A percentile compares a stretch with the other conserved stretches of the same genome.
Conservation (phyloP, 805 yeast genomes). For the Metschnikowia reukaufii region DNA sequence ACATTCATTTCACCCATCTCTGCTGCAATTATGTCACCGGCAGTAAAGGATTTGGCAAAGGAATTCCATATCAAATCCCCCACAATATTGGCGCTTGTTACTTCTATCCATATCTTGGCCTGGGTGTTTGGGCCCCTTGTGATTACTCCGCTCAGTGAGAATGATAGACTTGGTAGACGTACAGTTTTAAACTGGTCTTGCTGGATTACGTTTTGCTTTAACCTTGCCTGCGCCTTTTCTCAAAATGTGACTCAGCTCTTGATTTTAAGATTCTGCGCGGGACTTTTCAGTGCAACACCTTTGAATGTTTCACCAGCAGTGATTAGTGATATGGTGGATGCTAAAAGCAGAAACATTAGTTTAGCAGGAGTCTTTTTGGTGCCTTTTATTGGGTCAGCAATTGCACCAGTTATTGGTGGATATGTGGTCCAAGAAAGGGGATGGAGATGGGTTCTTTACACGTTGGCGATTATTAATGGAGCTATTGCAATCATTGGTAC, state of each 20-base stretch:
- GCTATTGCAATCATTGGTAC: conserved; percentile 33
- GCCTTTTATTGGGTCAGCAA: conserved; percentile 40
- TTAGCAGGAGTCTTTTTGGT: conserved; percentile 38
- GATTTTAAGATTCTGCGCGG: conserved; percentile 35
- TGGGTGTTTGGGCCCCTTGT: conserved; percentile 43
- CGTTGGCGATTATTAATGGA: conserved; percentile 36
- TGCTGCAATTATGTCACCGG: conserved; percentile 41
- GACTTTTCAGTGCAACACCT: conserved; percentile 40
- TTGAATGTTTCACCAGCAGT: conserved; percentile 42
- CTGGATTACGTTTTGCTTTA: conserved; percentile 36
- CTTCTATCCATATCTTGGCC: conserved; percentile 38
- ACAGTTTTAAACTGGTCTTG: conserved; percentile 33
- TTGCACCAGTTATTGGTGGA: conserved; percentile 40
- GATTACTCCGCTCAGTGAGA: conserved; percentile 41
- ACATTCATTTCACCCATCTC: conserved; percentile 43
- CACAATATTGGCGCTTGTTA: conserved; percentile 31
- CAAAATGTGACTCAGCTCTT: conserved; percentile 34
- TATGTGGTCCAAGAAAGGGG: conserved; percentile 31
- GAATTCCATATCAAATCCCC: conserved; percentile 30
- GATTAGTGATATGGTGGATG: conserved; percentile 37
- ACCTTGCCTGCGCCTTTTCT: conserved; percentile 38
- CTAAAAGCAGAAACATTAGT: conserved; percentile 31
- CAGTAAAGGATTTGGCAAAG: conserved; percentile 27
- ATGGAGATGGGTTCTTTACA: conserved; percentile 42
- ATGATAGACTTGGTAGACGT: conserved; percentile 37